These are phyloP conservation scores for Bacterosira constricta DNA, from an alignment of 108 stramenopile genomes.

Conservation along the genomic window DNA sequence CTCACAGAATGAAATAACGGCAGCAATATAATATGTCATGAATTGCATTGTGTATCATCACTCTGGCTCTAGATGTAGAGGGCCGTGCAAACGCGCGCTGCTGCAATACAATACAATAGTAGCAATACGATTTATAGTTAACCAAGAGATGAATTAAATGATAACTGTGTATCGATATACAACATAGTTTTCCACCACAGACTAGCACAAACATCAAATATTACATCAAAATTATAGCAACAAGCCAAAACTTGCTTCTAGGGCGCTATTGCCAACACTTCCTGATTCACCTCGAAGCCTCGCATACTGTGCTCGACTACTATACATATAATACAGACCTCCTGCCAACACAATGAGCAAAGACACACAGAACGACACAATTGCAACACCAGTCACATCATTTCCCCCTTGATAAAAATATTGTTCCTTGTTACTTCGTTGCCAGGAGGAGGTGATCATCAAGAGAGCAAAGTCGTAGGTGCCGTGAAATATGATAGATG, in stretches of 20 bases:
- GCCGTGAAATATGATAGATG: constrained; percentile 44
- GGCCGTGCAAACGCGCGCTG: no score
- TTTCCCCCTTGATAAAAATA: constrained; percentile 34
- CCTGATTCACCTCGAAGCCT: constrained; percentile 25
- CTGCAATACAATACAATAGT: no score
- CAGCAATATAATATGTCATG: no score
- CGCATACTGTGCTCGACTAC: constrained; percentile 41
- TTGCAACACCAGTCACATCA: constrained; percentile 8
- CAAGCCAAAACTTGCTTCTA: constrained; percentile 15
- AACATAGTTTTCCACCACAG: neutral
- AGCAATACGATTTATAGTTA: no score
- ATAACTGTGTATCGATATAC: no score
- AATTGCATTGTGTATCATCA: no score
- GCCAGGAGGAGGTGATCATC: constrained; percentile 25
- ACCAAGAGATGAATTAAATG: no score
- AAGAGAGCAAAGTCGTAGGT: constrained; percentile 44
- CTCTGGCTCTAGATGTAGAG: no score
- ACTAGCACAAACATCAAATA: neutral
- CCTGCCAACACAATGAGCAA: constrained; percentile 20
- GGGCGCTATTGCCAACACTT: neutral
- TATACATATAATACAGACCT: constrained; percentile 28
- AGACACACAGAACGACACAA: constrained; percentile 24
- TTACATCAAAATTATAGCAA: constrained; percentile 1
- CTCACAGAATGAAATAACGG: no score
- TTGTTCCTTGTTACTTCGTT: constrained; percentile 27